Evolutionary conservation across 1,284 basidiomycete species (phyloP).

Genomic region (Leccinum proliferum): DNA sequence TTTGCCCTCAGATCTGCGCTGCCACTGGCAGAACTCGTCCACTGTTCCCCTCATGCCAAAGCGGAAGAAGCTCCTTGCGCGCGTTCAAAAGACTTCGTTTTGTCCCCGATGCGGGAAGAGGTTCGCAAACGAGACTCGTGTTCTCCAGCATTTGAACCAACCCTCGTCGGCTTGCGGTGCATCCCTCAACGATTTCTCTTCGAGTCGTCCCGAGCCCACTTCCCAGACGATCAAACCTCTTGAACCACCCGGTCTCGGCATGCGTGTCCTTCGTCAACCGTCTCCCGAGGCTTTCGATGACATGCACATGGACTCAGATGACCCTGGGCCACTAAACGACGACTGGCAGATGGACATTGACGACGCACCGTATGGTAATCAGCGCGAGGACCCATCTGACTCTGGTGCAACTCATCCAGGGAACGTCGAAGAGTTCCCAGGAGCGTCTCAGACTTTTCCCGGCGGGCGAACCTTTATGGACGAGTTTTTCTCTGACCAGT

Average conservation of each 20-base stretch:
- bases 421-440: not conserved
- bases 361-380: not conserved
- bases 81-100: not conserved
- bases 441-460: not conserved
- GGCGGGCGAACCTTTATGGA: constrained; percentile 3
- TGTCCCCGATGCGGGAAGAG: not conserved
- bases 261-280: not conserved
- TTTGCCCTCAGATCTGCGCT: not conserved
- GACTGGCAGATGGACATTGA: not conserved
- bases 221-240: not conserved
- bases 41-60: constrained; percentile 3
- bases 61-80: not conserved
- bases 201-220: not conserved
- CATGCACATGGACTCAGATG: not conserved
- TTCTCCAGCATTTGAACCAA: constrained; percentile 9
- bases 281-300: not conserved
- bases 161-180: not conserved
- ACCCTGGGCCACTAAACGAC: not conserved
- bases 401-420: not conserved
- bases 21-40: not conserved
- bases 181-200: not conserved
- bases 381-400: not conserved
- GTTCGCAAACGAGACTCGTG: not conserved
- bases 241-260: too few relatives aligned
- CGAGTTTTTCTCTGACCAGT: constrained; percentile 1